Conservation (phyloP, 75 land plant species). For the Sequoiadendron giganteum region DNA sequence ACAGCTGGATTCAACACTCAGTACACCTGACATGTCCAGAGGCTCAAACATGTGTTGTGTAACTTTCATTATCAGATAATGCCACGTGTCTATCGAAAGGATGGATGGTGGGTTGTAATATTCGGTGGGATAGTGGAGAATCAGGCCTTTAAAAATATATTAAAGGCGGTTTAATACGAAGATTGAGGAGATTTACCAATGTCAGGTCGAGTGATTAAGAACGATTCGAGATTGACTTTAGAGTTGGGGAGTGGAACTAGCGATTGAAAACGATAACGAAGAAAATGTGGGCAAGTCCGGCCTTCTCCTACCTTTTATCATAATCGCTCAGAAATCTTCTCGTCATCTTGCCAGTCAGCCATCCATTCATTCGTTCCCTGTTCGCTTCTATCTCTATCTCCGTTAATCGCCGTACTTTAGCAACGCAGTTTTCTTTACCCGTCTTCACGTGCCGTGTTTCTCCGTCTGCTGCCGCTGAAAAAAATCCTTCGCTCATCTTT, state of each 20-base stretch:
- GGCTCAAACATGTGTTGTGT: neutral
- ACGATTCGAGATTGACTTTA: neutral
- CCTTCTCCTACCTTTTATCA: neutral
- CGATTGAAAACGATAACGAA: neutral
- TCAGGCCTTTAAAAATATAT: neutral
- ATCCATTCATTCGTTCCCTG: neutral
- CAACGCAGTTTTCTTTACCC: neutral
- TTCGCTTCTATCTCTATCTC: neutral
- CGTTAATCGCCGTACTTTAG: neutral
- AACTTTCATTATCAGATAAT: neutral
- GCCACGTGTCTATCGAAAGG: neutral
- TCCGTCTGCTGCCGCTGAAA: constrained; percentile 3
- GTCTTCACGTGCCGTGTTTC: neutral
- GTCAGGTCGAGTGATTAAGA: neutral
- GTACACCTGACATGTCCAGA: neutral
- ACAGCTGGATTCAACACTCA: neutral
- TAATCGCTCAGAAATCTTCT: neutral
- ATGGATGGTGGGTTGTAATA: neutral
- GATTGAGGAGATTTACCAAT: neutral
- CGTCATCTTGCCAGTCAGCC: neutral
- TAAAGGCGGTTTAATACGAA: neutral
- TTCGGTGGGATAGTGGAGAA: neutral
- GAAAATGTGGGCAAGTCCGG: neutral
- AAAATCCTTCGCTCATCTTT: neutral
- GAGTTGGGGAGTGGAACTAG: neutral